A percentile compares a stretch with the other conserved stretches of the same genome.
Evolutionary conservation across 352 stramenopile genomes (phyloP).

Genomic region (Phytophthora fragariae): DNA sequence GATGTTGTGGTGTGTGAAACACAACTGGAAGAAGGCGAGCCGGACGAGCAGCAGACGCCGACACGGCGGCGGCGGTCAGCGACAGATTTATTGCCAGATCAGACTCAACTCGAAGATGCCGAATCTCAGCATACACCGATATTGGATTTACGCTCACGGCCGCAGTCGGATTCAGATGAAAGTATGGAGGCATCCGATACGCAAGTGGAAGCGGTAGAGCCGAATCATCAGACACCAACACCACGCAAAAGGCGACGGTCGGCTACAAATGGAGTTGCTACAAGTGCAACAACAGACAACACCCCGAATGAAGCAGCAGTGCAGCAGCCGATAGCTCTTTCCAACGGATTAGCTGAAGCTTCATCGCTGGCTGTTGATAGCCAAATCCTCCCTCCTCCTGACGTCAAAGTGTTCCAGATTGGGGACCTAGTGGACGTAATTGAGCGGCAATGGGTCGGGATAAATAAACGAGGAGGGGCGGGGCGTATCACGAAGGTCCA

Average conservation of each 20-base stretch:
- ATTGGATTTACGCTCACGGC: neutral
- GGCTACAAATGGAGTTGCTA: conserved; percentile 11
- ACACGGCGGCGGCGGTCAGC: conserved; percentile 9
- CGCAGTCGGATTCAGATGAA: conserved; percentile 6
- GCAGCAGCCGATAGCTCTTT: neutral
- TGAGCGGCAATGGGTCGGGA: conserved; percentile 89
- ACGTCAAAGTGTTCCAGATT: conserved; percentile 50
- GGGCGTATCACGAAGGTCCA: conserved; percentile 80
- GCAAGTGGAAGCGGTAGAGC: conserved; percentile 8
- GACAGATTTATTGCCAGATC: conserved; percentile 7
- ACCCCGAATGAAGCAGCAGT: conserved; percentile 2
- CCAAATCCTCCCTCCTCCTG: conserved; percentile 12
- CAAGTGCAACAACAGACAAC: neutral
- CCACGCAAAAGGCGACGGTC: conserved; percentile 29
- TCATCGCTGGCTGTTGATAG: conserved; percentile 24
- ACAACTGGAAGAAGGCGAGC: conserved; percentile 21
- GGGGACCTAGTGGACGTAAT: conserved; percentile 90
- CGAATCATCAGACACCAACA: conserved; percentile 12
- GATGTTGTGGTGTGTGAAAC: conserved; percentile 28
- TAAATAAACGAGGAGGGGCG: conserved; percentile 93
- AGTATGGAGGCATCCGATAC: neutral
- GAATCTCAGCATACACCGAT: neutral
- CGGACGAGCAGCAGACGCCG: conserved; percentile 6
- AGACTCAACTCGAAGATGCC: conserved; percentile 4
- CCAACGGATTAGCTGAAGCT: conserved; percentile 16